Evolutionary conservation across 2,329 filamentous ascomycete species (phyloP).

Genomic region (Pyricularia grisea): DNA sequence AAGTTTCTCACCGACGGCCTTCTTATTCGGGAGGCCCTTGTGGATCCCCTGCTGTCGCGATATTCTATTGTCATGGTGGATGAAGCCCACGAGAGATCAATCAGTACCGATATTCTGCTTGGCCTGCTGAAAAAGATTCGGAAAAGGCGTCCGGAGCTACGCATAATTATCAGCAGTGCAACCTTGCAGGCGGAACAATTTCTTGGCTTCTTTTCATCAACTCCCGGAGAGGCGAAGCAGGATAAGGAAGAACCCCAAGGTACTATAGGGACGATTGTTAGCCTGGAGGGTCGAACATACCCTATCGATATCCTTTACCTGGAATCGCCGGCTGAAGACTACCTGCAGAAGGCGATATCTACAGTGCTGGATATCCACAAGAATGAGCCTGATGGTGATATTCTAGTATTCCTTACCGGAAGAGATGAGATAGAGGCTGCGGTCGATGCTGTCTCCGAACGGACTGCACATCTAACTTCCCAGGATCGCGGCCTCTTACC

Average conservation of each 20-base stretch:
- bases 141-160: slow-evolving; percentile 68
- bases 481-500: slow-evolving; percentile 52
- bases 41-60: slow-evolving; percentile 80
- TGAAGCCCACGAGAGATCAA: slow-evolving; percentile 87
- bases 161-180: slow-evolving; percentile 87
- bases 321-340: slow-evolving; percentile 70
- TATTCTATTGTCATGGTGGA: slow-evolving; percentile 98
- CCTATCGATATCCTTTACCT: slow-evolving; percentile 83
- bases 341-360: slow-evolving; percentile 72
- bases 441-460: slow-evolving; percentile 70
- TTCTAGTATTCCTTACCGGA: slow-evolving; percentile 85
- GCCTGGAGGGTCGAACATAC: slow-evolving; percentile 77
- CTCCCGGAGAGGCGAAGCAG: slow-evolving; percentile 22
- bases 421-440: slow-evolving; percentile 84
- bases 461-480: slow-evolving; percentile 51
- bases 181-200: slow-evolving; percentile 88
- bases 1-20: slow-evolving; percentile 95
- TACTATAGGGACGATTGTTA: slow-evolving; percentile 55
- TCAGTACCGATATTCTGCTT: slow-evolving; percentile 85
- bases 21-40: slow-evolving; percentile 80
- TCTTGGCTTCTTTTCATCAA: slow-evolving; percentile 60
- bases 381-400: slow-evolving; percentile 72
- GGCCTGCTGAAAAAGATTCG: slow-evolving; percentile 87
- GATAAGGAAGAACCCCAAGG: slow-evolving; percentile 13
- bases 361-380: slow-evolving; percentile 83